These are phyloP conservation scores for Eucalyptus marginata DNA, from an alignment of 345 rosid species.

Conservation along the genomic window DNA sequence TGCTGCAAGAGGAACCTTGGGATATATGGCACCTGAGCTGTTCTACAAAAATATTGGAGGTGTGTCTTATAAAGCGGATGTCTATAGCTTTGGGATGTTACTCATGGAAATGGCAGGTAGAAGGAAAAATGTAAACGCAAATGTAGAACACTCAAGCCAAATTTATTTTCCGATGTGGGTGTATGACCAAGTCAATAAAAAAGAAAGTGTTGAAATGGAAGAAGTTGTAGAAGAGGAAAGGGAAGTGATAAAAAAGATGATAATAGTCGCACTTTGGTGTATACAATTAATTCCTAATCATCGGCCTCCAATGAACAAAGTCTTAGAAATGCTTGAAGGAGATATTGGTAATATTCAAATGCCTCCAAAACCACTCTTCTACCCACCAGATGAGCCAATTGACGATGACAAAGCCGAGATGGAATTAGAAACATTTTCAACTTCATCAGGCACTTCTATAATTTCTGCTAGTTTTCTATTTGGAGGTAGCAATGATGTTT, in stretches of 20 bases:
- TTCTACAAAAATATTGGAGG: background rate
- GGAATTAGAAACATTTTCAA: background rate
- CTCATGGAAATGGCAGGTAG: background rate
- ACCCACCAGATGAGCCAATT: fast-evolving
- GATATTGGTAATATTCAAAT: background rate
- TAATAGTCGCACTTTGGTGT: background rate
- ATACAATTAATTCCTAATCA: background rate
- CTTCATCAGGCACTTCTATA: fast-evolving
- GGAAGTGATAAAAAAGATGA: background rate
- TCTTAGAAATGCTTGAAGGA: background rate
- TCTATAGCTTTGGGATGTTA: background rate
- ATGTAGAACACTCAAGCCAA: background rate
- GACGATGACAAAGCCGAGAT: fast-evolving
- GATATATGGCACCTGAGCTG: background rate
- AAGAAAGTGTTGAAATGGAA: background rate
- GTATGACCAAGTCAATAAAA: background rate
- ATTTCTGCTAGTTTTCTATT: background rate
- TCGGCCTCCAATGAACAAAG: background rate
- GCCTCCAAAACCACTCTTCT: background rate
- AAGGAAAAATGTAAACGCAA: background rate
- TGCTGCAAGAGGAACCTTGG: background rate
- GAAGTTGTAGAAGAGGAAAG: background rate
- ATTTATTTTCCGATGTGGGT: background rate
- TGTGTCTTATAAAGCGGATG: background rate
- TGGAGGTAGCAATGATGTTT: background rate